Percentiles rank a stretch among this genome's conserved stretches.
Evolutionary conservation across 2,329 filamentous ascomycete genomes (phyloP).

Genomic region (Endothia cerciana): DNA sequence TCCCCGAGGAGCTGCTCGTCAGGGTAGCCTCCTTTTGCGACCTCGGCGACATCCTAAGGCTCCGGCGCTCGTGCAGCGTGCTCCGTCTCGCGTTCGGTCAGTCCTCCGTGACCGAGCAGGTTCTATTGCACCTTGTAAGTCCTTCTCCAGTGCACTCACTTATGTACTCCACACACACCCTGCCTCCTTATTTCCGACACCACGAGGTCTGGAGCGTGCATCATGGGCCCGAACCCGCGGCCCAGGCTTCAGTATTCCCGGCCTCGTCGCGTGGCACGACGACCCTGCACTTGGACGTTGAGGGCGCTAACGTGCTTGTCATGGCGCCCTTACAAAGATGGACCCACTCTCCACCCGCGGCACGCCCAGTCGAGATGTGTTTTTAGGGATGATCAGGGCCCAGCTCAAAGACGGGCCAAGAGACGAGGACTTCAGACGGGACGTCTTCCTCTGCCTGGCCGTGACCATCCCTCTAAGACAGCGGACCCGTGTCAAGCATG

Average conservation of each 20-base stretch:
- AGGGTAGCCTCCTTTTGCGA: conserved; percentile 23
- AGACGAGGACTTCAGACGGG: conserved; percentile 25
- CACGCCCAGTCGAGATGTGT: conserved; percentile 19
- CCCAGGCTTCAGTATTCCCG: neutral
- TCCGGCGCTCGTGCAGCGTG: conserved; percentile 23
- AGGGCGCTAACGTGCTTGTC: conserved; percentile 12
- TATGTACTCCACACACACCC: neutral
- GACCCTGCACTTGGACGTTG: neutral
- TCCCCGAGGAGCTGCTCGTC: conserved; percentile 27
- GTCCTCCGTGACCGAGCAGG: conserved; percentile 18
- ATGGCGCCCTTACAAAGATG: conserved; percentile 23
- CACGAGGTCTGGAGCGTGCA: neutral
- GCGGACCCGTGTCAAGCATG: conserved; percentile 21
- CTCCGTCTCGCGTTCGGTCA: conserved; percentile 12
- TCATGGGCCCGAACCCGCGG: neutral
- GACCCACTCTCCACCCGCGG: conserved; percentile 24
- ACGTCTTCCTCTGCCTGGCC: conserved; percentile 29
- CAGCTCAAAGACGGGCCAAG: conserved; percentile 19
- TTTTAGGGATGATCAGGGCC: conserved; percentile 25
- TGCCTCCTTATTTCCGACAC: neutral
- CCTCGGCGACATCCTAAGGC: conserved; percentile 19
- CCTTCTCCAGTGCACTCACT: neutral
- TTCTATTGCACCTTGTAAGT: conserved; percentile 24
- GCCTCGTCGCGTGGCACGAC: neutral
- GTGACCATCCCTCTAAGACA: conserved; percentile 27